These are phyloP conservation scores for Crithidia sp. DNA, from an alignment of 208 protist species.

Conservation along the genomic window DNA sequence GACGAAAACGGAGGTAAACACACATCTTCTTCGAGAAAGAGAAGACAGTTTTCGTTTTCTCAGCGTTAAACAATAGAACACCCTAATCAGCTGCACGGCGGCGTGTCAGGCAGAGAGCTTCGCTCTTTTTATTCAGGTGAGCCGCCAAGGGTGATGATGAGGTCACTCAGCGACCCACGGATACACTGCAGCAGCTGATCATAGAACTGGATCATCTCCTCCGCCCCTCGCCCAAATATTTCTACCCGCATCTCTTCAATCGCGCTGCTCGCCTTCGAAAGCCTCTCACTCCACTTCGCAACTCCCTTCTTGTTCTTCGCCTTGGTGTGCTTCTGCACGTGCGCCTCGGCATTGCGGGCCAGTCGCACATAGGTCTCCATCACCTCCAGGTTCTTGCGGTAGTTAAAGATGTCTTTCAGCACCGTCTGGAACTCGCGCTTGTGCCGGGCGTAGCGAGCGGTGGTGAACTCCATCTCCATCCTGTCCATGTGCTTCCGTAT, in stretches of 20 bases:
- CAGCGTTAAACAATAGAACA: too few species aligned
- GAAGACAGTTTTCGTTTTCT: too few species aligned
- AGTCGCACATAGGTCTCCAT: conserved; percentile 11
- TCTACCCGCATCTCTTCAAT: conserved; percentile 9
- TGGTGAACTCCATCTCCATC: conserved; percentile 5
- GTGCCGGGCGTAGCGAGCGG: conserved; percentile 10
- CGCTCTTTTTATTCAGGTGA: background rate
- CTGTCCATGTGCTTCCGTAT: conserved; percentile 18
- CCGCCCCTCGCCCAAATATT: conserved; percentile 3
- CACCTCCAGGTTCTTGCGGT: conserved; percentile 16
- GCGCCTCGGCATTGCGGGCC: background rate
- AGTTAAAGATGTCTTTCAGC: conserved; percentile 8
- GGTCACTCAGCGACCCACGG: background rate
- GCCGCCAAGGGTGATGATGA: conserved; percentile 12
- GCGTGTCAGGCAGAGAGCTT: background rate
- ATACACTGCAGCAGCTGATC: conserved; percentile 10
- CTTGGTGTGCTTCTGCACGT: conserved; percentile 2
- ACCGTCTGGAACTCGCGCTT: conserved; percentile 16
- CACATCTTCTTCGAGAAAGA: too few species aligned
- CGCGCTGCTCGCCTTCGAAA: background rate
- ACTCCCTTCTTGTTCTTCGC: conserved; percentile 2
- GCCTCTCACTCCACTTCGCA: conserved; percentile 1
- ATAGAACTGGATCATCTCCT: conserved; percentile 11
- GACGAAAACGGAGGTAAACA: too few species aligned
- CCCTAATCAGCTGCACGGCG: too few species aligned